Evolutionary conservation across 2,329 filamentous ascomycete species (phyloP).

Genomic region (Arachnopeziza araneosa): DNA sequence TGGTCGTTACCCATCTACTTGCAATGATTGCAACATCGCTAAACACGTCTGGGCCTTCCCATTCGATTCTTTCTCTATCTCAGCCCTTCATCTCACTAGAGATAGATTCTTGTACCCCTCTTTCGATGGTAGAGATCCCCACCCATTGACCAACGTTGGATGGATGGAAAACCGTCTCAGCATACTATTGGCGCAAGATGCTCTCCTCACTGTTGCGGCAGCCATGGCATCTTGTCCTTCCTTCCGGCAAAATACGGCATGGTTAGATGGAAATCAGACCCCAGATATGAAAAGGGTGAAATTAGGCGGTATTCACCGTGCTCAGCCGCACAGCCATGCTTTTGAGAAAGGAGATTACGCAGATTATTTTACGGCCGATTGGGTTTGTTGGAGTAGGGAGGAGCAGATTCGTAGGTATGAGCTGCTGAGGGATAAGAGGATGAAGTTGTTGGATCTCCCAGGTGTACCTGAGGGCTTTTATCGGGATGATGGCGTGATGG

Average conservation of each 20-base stretch:
- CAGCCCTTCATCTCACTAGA: background rate
- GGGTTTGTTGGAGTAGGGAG: slow-evolving; percentile 11
- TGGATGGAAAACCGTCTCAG: slow-evolving; percentile 35
- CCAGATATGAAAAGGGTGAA: slow-evolving; percentile 30
- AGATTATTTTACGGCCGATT: slow-evolving; percentile 20
- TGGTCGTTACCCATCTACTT: slow-evolving; percentile 32
- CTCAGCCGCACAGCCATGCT: slow-evolving; percentile 37
- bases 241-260: slow-evolving; percentile 19
- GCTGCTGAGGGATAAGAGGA: no score
- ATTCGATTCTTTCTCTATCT: background rate
- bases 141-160: background rate
- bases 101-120: background rate
- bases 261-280: slow-evolving; percentile 4
- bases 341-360: slow-evolving; percentile 30
- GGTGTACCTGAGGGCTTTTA: no score
- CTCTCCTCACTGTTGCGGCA: slow-evolving; percentile 30
- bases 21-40: slow-evolving; percentile 37
- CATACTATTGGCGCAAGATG: slow-evolving; percentile 30
- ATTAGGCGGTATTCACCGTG: slow-evolving; percentile 39
- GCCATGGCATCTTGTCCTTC: slow-evolving; percentile 32
- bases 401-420: slow-evolving; percentile 7
- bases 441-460: no score
- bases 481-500: no score
- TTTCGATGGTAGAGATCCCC: background rate
- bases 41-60: slow-evolving; percentile 33